phyloP scores from a whole-genome alignment of 441 rosid species.

The Jatropha podagrica region DNA sequence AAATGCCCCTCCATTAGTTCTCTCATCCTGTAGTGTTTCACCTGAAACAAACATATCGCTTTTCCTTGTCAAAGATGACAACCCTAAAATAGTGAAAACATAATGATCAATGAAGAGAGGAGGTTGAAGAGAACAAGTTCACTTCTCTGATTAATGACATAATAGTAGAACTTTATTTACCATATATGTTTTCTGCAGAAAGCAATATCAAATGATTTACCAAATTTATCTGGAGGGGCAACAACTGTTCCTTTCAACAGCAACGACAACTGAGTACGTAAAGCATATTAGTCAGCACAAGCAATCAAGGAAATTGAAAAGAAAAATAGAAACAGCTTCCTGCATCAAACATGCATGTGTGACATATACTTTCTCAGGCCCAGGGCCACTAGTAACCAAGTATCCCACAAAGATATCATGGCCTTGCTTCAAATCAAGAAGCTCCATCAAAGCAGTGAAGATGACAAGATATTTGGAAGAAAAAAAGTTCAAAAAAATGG shows the following conservation, averaged over 20 bases:
- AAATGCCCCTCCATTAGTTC: conserved; percentile 82
- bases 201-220: conserved; percentile 45
- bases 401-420: not conserved
- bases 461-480: not conserved
- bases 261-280: conserved; percentile 63
- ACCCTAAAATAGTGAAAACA: not conserved
- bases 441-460: conserved; percentile 1
- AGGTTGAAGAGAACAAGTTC: not conserved
- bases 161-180: conserved; percentile 12
- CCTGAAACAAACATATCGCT: conserved; percentile 47
- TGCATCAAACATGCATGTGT: not conserved
- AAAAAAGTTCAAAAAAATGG: not conserved
- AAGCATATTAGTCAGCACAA: conserved; percentile 32
- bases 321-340: not conserved
- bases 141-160: conserved; percentile 9
- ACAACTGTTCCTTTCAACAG: conserved; percentile 95
- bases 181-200: not conserved
- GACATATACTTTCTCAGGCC: not conserved
- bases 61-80: conserved; percentile 7
- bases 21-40: conserved; percentile 87
- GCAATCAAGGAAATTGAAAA: conserved; percentile 2
- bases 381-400: not conserved
- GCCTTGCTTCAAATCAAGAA: not conserved
- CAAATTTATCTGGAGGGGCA: conserved; percentile 99
- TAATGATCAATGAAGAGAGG: not conserved